A percentile compares a stretch with the other conserved stretches of the same genome.
Evolutionary conservation across 2,329 filamentous ascomycete genomes (phyloP).

Genomic region (Stromatinia cepivora): DNA sequence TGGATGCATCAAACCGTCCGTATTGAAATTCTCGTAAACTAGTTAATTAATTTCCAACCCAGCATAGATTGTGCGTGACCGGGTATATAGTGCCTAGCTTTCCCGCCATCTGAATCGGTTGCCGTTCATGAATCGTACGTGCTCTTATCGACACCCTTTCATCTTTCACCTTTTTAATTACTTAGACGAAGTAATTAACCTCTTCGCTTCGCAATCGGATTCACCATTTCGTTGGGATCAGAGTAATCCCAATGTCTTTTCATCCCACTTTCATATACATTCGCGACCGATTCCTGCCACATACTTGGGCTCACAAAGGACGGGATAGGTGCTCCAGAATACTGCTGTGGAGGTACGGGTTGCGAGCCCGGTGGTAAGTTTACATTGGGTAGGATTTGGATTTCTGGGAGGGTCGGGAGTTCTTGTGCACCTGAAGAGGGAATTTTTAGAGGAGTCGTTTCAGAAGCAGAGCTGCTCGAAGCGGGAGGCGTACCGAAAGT

Average conservation of each 20-base stretch:
- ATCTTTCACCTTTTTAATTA: background rate
- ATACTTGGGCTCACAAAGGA: constrained; percentile 68
- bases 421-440: constrained; percentile 46
- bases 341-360: constrained; percentile 52
- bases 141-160: background rate
- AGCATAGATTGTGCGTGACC: background rate
- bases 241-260: constrained; percentile 60
- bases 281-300: constrained; percentile 72
- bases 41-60: constrained; percentile 1
- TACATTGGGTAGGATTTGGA: constrained; percentile 54
- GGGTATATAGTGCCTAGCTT: background rate
- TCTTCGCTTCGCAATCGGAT: constrained; percentile 22
- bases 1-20: background rate
- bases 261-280: constrained; percentile 64
- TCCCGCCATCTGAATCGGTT: background rate
- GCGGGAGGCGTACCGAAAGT: constrained; percentile 70
- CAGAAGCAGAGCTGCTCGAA: constrained; percentile 41
- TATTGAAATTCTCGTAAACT: background rate
- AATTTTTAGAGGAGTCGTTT: constrained; percentile 42
- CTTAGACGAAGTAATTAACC: background rate
- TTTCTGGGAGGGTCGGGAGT: constrained; percentile 46
- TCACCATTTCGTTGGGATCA: constrained; percentile 31
- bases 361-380: constrained; percentile 49
- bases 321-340: constrained; percentile 54
- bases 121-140: constrained; percentile 4